A percentile compares a stretch with the other conserved stretches of the same genome.
These are phyloP conservation scores for Carex sylvatica DNA, from an alignment of 202 grass and related monocot genomes.

Conservation along the genomic window DNA sequence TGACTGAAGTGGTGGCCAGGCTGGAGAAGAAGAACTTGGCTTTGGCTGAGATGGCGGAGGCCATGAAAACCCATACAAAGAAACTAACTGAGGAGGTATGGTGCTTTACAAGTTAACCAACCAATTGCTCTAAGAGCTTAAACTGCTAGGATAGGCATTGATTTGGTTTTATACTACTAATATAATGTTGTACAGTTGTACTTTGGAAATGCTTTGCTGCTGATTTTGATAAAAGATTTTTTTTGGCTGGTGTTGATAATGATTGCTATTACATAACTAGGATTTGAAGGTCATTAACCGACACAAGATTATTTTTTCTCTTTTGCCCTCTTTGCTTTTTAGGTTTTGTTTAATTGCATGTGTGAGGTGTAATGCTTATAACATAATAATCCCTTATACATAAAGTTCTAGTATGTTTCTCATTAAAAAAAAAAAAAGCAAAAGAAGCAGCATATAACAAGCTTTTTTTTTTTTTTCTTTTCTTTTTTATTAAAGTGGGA, in stretches of 20 bases:
- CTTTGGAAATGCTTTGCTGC: background rate
- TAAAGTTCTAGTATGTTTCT: conserved; percentile 4
- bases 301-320: background rate
- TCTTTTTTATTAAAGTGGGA: no score
- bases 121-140: background rate
- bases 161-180: background rate
- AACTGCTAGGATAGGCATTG: background rate
- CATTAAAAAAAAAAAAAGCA: background rate
- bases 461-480: background rate
- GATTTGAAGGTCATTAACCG: background rate
- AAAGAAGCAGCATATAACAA: background rate
- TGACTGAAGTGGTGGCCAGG: conserved; percentile 48
- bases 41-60: conserved; percentile 34
- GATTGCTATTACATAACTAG: background rate
- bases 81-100: conserved; percentile 53
- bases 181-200: background rate
- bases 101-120: background rate
- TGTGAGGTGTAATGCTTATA: background rate
- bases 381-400: background rate
- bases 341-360: background rate
- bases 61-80: conserved; percentile 49
- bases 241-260: background rate
- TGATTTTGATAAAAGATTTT: background rate
- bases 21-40: conserved; percentile 59
- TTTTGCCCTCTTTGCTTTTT: background rate